Base-by-base conservation (phyloP, 208 protist genomes). In the Crithidia fasciculata region DNA sequence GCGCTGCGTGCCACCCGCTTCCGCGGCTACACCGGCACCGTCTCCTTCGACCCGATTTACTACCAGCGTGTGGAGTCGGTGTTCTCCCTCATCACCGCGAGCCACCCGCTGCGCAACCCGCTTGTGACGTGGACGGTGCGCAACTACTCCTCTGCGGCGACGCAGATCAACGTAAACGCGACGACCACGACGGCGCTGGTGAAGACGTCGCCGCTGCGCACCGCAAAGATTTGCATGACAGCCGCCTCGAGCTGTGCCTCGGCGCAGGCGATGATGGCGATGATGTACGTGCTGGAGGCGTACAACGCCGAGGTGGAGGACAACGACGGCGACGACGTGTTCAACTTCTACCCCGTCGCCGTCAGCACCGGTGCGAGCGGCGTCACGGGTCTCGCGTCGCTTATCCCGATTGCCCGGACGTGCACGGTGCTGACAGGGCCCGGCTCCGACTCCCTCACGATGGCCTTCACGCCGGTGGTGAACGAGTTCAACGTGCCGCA, bases 401-500 rank as follows among this genome's bases (percentile, higher is more conserved):
- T 96, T 19, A 88, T 95, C 19, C 81, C 85, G 6, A 83, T 93
- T 28, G 86, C 85, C 2, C 84, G 84, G 36, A 83, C 80, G 19
- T 96, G 92, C 69, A 86, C 83, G 6, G 81, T 95, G 41, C 63
- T 96, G 62, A 78, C 83, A 0, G 92, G 92, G 2, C 86, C 89
- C 4, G 92, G 89, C 9, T 82, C 76, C 61, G 69, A 78, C 40
- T 72, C 69, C 58, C 66, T 96, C 37, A 76, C 75, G 15, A 68
- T 85, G 18, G 82, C 89, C 7, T 77, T 96, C 43, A 87, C 82
- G 9, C 92, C 92, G 3, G 83, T 95, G 2, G 78, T 96, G 39
- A 96, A 95, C 72, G 80, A 93, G 75, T 96, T 90, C 72, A 43
- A 69, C 10, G 80, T 92, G 19, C 72, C 89, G 16, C 88, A 92